A percentile compares a stretch with the other conserved stretches of the same genome.
These are phyloP conservation scores for Aspergillaceae sp. DNA, from an alignment of 2,329 filamentous ascomycete species.

Conservation along the genomic window DNA sequence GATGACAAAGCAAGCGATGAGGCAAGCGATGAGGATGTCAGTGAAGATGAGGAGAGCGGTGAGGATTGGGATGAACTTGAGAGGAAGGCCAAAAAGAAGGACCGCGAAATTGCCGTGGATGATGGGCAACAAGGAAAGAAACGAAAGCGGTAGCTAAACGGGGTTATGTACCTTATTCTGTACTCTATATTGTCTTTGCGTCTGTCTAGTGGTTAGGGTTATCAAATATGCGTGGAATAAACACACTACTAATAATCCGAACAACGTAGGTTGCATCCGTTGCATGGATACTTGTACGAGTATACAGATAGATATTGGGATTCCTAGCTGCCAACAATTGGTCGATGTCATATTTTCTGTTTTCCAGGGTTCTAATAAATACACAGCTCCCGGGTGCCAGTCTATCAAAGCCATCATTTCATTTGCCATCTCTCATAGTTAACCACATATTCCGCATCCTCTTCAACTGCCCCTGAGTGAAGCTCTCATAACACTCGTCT, in stretches of 20 bases:
- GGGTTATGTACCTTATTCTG: no score
- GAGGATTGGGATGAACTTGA: conserved; percentile 95
- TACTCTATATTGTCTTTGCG: no score
- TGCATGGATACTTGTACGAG: no score
- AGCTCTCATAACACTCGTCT: conserved; percentile 48
- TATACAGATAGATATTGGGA: no score
- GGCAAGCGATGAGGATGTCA: conserved; percentile 55
- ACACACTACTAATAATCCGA: no score
- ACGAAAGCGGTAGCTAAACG: conserved; percentile 53
- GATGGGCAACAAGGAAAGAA: conserved; percentile 56
- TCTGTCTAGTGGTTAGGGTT: no score
- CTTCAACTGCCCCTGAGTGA: conserved; percentile 42
- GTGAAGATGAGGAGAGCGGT: conserved; percentile 60
- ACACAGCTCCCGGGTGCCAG: no score
- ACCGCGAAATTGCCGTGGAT: conserved; percentile 46
- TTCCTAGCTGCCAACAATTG: background rate
- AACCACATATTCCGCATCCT: conserved; percentile 47
- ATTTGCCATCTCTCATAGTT: conserved; percentile 32
- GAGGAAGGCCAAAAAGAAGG: conserved; percentile 65
- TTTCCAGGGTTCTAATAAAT: background rate
- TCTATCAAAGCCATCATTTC: background rate
- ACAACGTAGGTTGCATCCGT: no score
- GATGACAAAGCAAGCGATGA: conserved; percentile 85
- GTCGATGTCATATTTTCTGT: conserved; percentile 3
- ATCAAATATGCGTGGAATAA: no score